These are phyloP conservation scores for Polygonum maritimum DNA, from an alignment of 148 eudicot species.

Conservation along the genomic window DNA sequence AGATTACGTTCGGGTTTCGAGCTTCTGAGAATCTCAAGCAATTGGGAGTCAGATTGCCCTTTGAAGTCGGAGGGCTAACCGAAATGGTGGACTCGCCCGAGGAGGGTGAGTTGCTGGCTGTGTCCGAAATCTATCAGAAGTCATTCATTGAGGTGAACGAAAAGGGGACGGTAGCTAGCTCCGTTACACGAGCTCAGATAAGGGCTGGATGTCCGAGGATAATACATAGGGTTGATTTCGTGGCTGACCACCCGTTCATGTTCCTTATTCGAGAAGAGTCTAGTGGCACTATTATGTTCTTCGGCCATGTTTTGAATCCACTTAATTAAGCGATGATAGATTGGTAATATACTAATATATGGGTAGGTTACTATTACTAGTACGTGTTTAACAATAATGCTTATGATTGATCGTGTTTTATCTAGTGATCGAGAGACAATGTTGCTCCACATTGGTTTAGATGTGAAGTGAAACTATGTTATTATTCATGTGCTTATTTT, in stretches of 20 bases:
- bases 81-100: constrained; percentile 56
- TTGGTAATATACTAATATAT: no score
- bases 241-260: constrained; percentile 82
- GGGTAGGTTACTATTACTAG: no score
- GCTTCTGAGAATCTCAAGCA: constrained; percentile 51
- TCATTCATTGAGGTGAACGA: constrained; percentile 77
- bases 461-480: no score
- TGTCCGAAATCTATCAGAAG: constrained; percentile 65
- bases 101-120: constrained; percentile 30
- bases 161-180: constrained; percentile 86
- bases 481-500: no score
- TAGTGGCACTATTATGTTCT: not conserved
- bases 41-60: constrained; percentile 48
- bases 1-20: constrained; percentile 61
- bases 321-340: constrained; percentile 7
- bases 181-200: constrained; percentile 36
- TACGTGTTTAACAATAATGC: no score
- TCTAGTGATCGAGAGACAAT: no score
- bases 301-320: not conserved
- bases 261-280: constrained; percentile 30
- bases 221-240: constrained; percentile 38
- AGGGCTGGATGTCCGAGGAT: constrained; percentile 14
- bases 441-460: no score
- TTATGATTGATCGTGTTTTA: no score
- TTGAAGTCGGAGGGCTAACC: constrained; percentile 48